Percentiles rank a stretch among this genome's conserved stretches.
Evolutionary conservation across 2,329 filamentous ascomycete genomes (phyloP).

Genomic region (Xylariaceae sp.): DNA sequence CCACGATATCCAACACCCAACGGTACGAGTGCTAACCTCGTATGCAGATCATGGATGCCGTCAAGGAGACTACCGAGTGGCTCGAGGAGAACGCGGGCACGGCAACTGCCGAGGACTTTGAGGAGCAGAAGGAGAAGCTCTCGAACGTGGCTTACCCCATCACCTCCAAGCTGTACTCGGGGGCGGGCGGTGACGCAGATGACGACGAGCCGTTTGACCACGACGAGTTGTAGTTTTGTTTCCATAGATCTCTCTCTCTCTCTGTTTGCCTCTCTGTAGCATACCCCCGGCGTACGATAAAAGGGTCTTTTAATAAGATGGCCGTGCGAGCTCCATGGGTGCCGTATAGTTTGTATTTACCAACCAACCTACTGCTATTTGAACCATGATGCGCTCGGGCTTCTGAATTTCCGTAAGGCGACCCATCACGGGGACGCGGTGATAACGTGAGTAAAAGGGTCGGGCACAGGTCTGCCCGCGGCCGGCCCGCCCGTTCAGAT

Average conservation of each 20-base stretch:
- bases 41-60: conserved; percentile 70
- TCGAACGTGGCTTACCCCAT: conserved; percentile 96
- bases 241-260: conserved; percentile 19
- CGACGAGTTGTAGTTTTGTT: conserved; percentile 68
- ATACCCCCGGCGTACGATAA: conserved; percentile 23
- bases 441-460: too few species aligned
- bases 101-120: conserved; percentile 87
- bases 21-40: conserved; percentile 25
- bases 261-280: too few species aligned
- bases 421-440: too few species aligned
- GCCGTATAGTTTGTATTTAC: too few species aligned
- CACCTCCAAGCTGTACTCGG: conserved; percentile 92
- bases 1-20: not conserved
- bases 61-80: conserved; percentile 97
- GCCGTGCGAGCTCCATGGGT: too few species aligned
- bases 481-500: too few species aligned
- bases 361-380: too few species aligned
- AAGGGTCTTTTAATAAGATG: too few species aligned
- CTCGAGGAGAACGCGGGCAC: conserved; percentile 87
- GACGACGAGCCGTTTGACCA: conserved; percentile 64
- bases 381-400: too few species aligned
- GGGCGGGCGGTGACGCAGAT: conserved; percentile 54
- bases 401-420: too few species aligned
- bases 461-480: too few species aligned
- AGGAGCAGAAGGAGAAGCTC: conserved; percentile 99